Evolutionary conservation across 1,284 basidiomycete genomes (phyloP).

Genomic region (Chondrostereum purpureum): DNA sequence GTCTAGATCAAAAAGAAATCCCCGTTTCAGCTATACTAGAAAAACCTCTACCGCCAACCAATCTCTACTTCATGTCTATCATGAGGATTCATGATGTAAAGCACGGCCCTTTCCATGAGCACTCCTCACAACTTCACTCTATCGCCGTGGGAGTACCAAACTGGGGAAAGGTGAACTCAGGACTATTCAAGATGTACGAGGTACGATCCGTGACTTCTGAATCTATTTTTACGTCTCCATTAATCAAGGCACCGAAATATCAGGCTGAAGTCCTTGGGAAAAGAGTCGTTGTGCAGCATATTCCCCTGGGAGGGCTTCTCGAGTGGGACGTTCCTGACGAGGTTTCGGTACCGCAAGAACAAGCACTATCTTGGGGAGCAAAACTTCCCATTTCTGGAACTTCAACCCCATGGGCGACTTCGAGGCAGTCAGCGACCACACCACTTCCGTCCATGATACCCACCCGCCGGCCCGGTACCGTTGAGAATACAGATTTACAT

Average conservation of each 20-base stretch:
- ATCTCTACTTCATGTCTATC: conserved; percentile 80
- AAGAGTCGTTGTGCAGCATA: conserved; percentile 94
- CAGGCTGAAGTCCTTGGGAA: conserved; percentile 92
- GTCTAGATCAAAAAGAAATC: conserved; percentile 49
- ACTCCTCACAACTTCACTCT: conserved; percentile 85
- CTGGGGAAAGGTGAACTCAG: conserved; percentile 87
- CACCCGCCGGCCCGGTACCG: too few species aligned
- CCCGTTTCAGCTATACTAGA: conserved; percentile 53
- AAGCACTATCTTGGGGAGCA: too few species aligned
- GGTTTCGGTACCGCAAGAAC: too few species aligned
- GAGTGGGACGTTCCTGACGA: conserved; percentile 43
- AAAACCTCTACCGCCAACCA: conserved; percentile 47
- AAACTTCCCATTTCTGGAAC: too few species aligned
- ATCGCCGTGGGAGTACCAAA: conserved; percentile 81
- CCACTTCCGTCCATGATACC: too few species aligned
- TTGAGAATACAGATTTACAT: too few species aligned
- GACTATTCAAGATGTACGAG: conserved; percentile 94
- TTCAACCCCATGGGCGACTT: too few species aligned
- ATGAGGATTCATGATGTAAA: conserved; percentile 79
- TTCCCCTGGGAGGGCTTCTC: conserved; percentile 78
- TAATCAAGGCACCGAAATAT: conserved; percentile 2
- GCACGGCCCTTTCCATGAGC: conserved; percentile 83
- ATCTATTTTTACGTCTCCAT: not conserved
- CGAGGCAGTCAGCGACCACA: too few species aligned
- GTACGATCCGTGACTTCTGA: conserved; percentile 28